Evolutionary conservation across 2,329 filamentous ascomycete genomes (phyloP), one percentile per base, ranked within the genome.

Genomic region (Ophiostoma ulmi): DNA sequence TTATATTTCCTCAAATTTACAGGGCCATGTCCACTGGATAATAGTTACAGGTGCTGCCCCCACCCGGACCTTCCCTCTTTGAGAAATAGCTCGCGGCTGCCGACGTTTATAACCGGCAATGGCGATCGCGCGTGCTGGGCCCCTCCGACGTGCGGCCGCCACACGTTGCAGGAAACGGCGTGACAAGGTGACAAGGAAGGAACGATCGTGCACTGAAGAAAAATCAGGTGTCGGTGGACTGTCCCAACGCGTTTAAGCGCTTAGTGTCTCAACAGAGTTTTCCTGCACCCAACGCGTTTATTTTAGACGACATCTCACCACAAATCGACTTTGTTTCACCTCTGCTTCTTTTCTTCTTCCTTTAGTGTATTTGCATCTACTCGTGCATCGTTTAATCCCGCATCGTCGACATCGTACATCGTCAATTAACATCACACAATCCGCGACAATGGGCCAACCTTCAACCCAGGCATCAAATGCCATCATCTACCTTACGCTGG

Each of bases 401-500:
- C 26, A 48, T 13, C 55, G 7, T 35, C 14, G 5, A 11, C 20
- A 65, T 65, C 20, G 10, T 7, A 35, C 38, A 38, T 26, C 26
- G 14, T 31, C 41, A 67, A 68, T 11, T 38, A 35, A 48, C n/a
- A 69, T 44, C 67, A 39, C 20, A 31, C 52, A 44, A 13, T 8
- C 22, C 71, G 66, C 69, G 14, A 72, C 17, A 17, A 95, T 94
- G 92, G 90, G 90, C 26, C 85, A 89, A 75, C 91, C 91, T 72
- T 94, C 92, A 1, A 87, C 83, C 70, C 82, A 86, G 84, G 91
- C 91, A 77, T 94, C 91, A 41, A 93, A 94, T 83, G 91, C 91
- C 83, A 84, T 94, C 78, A 90, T 95, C 78, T 94, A 94, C 78
- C 81, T 92, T 69, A 92, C 90, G 68, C 94, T 93, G 81, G 90